Base-by-base conservation (phyloP, 345 rosid genomes). In the Ricinus communis region DNA sequence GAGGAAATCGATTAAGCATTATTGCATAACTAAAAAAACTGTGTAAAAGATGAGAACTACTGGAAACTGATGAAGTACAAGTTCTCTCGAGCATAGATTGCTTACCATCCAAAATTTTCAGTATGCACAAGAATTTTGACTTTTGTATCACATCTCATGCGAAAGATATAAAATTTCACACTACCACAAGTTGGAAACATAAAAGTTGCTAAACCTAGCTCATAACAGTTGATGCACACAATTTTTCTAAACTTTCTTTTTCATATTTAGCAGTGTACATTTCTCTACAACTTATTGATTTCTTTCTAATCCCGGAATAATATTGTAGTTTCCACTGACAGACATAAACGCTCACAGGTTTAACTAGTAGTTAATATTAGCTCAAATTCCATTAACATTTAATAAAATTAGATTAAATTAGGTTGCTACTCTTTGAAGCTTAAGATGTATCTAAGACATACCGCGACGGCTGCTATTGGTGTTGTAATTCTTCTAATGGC, bases 401-500 rank as follows among this genome's bases (percentile, higher is more conserved):
- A n/a, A n/a, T n/a, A n/a, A n/a, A n/a, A n/a, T n/a, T n/a, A n/a
- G n/a, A n/a, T n/a, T n/a, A 45, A 27, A 19, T 14, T 15, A 27
- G 25, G 14, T 51, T 15, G 9, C 40, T 2, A 15, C 27, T 47
- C 60, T 57, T 75, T 66, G 67, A 82, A 69, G 72, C 61, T 24
- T 31, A 66, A 71, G 74, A 38, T 73, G 69, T 40, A 70, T 80
- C 38, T 71, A 38, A 61, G 72, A 74, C 96, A 84, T 88, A 96
- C 99, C 76, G 97, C 94, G 80, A 96, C 91, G 72, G 93, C 93
- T 14, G 99, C 87, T 71, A 96, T 85, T 40, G 98, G 98, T 68
- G 81, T 89, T 57, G 88, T 87, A 76, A 96, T 93, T 83, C 89
- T 87, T 75, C 83, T 83, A 68, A 96, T 91, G 63, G 87, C 90